Base-by-base conservation (phyloP, 2,329 filamentous ascomycete genomes). In the Cercospora sesami region DNA sequence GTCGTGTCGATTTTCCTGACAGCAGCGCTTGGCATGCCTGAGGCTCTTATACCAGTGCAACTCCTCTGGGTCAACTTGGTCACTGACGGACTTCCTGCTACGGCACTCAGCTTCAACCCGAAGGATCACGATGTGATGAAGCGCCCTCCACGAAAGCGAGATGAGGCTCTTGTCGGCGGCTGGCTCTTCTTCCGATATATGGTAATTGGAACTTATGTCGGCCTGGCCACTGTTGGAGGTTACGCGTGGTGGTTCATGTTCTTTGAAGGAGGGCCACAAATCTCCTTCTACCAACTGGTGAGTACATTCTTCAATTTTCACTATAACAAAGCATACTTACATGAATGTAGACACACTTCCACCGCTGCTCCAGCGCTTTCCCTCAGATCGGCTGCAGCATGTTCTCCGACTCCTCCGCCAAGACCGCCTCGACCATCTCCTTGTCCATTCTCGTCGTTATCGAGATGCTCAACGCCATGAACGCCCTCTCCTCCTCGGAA, bases 201-300 rank as follows among this genome's bases (percentile, higher is more conserved):
- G 84, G 90, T 98, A 60, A 95, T 99, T 75, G 95, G 95, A 69
- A 93, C 89, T 8, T 99, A 99, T 72, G 95, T 99, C 67, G 95
- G 95, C 78, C 85, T 93, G 48, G 95, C 95, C 64, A 99, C 95
- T 3, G 96, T 99, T 21, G 93, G 91, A 77, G 95, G 96, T 57
- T 99, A 99, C 78, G 94, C 93, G n/a, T 99, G 95, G 95, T 99
- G 93, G 92, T 99, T 98, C 85, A 94, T 99, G 91, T 97, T 91
- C 85, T 94, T 98, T 83, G 82, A 89, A 8, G 88, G 90, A 73
- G 95, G 95, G 0, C 95, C 95, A 26, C 92, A 96, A 80, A 96
- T 99, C 81, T 89, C 85, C 71, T 97, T 98, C 83, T 91, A 87
- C 80, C 92, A 99, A 79, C 85, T 99, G 73, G 84, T 86, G 80